Percentiles rank a stretch among this genome's conserved stretches.
These are phyloP conservation scores for Pichia membranifaciens DNA, from an alignment of 805 yeast species.

Conservation along the genomic window DNA sequence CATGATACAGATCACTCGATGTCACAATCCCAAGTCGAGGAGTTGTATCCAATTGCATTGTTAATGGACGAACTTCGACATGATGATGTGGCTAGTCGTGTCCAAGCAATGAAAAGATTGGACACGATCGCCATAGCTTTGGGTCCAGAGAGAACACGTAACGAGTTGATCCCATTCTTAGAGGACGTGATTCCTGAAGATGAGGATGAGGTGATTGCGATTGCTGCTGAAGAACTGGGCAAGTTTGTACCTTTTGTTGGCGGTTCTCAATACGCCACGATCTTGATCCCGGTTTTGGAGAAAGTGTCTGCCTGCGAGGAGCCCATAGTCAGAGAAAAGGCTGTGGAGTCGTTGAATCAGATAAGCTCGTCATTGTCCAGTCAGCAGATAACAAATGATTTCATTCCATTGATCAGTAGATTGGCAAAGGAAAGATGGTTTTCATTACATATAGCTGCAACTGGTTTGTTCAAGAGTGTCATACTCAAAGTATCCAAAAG, in stretches of 20 bases:
- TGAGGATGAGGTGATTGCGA: constrained; percentile 96
- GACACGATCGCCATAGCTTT: constrained; percentile 93
- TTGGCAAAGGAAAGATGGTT: constrained; percentile 92
- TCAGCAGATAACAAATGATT: constrained; percentile 58
- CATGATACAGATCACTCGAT: background rate
- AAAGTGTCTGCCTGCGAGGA: constrained; percentile 89
- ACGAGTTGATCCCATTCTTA: constrained; percentile 84
- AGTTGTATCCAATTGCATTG: constrained; percentile 88
- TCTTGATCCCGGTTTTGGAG: constrained; percentile 65
- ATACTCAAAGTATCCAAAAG: constrained; percentile 51
- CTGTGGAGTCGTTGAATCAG: constrained; percentile 75
- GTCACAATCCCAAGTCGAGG: constrained; percentile 35
- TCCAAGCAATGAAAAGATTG: constrained; percentile 88
- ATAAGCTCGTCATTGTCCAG: constrained; percentile 58
- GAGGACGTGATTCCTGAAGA: constrained; percentile 91
- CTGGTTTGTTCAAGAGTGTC: constrained; percentile 78
- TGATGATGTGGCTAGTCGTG: constrained; percentile 90
- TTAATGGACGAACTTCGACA: constrained; percentile 92
- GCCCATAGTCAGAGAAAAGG: constrained; percentile 92
- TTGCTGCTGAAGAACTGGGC: constrained; percentile 85
- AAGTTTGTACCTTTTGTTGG: constrained; percentile 86
- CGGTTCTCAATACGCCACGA: constrained; percentile 60
- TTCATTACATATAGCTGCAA: constrained; percentile 81
- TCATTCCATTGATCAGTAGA: constrained; percentile 70
- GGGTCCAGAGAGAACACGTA: constrained; percentile 88